Evolutionary conservation across 225 moss, liverwort and hornwort genomes (phyloP), one percentile per base, ranked within the genome.

Genomic region (Polytrichum commune): DNA sequence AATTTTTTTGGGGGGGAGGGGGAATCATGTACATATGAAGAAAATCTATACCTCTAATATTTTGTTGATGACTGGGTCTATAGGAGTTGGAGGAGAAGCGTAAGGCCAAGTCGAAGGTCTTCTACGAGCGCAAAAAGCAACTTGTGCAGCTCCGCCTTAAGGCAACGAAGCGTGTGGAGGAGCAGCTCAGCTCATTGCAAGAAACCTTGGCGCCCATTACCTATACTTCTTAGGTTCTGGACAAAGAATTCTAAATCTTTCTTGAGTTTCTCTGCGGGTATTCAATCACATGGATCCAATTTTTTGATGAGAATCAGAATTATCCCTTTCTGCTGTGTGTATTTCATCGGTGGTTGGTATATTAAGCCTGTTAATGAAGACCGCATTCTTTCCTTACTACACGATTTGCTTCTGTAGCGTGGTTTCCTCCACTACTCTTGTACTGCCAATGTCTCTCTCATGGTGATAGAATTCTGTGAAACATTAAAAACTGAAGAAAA

Each of bases 91-190:
- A 96, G 73, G 92, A 85, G 77, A 96, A 92, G 78, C 80, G 93
- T 27, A 96, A 96, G 85, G 91, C 75, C 8, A 96, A 96, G 86
- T 93, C 93, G 27, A 96, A 96, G 89, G 87, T 91, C 2, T 96
- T 96, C 28, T 96, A 96, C 64, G 84, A 90, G 73, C 93, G 93
- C 79, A 96, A 96, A 90, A 96, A 93, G 89, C 86, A 96, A 82
- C 92, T 96, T 24, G 69, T 87, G 27, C 91, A 91, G 74, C 77
- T 96, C 56, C 93, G 96, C 33, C 84, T 91, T 0, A 93, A 93
- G 84, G 96, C 96, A 33, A 81, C 82, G 0, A 90, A 90, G 74
- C 82, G 74, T 25, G 96, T 87, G 4, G 83, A 91, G 69, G 88
- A 89, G 67, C 84, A 93, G 74, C 90, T 96, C 35, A 67, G 84